These are phyloP conservation scores for Saccharomycopsis malanga DNA, from an alignment of 805 yeast species.

Conservation along the genomic window DNA sequence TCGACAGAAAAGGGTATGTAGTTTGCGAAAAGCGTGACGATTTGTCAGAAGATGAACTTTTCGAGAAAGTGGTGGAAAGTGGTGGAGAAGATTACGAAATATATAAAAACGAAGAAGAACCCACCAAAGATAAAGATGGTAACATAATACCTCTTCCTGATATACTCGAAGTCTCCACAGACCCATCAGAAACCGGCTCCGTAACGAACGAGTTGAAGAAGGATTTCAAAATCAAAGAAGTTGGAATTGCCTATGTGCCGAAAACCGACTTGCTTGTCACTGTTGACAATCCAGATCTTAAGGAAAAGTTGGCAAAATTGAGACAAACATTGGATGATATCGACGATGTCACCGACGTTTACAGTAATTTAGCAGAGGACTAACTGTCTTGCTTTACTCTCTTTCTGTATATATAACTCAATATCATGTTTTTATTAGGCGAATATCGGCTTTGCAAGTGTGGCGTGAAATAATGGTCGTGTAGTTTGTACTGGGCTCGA, in stretches of 20 bases:
- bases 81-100: constrained; percentile 72
- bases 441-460: no score
- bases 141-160: constrained; percentile 19
- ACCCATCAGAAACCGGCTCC: constrained; percentile 52
- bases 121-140: constrained; percentile 28
- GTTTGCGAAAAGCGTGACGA: constrained; percentile 36
- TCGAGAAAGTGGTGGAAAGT: constrained; percentile 68
- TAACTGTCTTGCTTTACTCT: no score
- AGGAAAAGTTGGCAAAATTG: constrained; percentile 49
- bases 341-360: constrained; percentile 79
- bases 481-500: no score
- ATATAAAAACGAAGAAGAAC: constrained; percentile 30
- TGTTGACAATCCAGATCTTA: constrained; percentile 46
- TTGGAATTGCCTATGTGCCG: constrained; percentile 63
- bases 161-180: constrained; percentile 51
- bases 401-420: no score
- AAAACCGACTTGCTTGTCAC: constrained; percentile 52
- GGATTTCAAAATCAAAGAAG: constrained; percentile 56
- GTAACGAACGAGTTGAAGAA: constrained; percentile 53
- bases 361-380: constrained; percentile 41
- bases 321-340: constrained; percentile 58
- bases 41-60: constrained; percentile 46
- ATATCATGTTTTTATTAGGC: no score
- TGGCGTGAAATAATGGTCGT: no score
- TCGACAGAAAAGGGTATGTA: constrained; percentile 72